These are phyloP conservation scores for Cenococcum geophilum DNA, from an alignment of 495 filamentous ascomycete species.

Conservation along the genomic window DNA sequence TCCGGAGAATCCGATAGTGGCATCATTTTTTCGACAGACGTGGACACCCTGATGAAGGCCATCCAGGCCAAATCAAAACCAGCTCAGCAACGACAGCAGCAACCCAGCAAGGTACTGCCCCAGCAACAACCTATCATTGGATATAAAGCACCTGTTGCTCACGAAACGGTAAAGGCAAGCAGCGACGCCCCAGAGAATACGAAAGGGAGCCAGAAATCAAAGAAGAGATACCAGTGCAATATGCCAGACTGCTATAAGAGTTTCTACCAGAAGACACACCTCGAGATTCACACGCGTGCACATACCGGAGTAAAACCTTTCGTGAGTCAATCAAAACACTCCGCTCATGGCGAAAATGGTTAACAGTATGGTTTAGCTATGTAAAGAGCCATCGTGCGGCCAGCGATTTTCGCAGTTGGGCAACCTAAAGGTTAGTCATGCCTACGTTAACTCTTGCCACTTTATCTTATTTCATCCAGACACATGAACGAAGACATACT, in stretches of 20 bases:
- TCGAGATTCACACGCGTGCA: constrained; percentile 83
- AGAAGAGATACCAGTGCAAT: constrained; percentile 69
- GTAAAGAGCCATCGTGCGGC: constrained; percentile 67
- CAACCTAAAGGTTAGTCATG: constrained; percentile 67
- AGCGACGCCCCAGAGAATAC: constrained; percentile 9
- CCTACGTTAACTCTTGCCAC: constrained; percentile 3
- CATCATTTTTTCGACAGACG: constrained; percentile 66
- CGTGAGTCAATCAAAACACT: constrained; percentile 49
- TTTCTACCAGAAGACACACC: constrained; percentile 88
- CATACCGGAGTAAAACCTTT: constrained; percentile 91
- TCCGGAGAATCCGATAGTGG: constrained; percentile 24
- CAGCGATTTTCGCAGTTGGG: constrained; percentile 82
- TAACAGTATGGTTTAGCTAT: constrained; percentile 49
- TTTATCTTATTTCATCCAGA: constrained; percentile 43
- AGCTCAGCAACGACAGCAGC: constrained; percentile 28
- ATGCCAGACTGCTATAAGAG: constrained; percentile 71
- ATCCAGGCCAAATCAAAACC: constrained; percentile 67
- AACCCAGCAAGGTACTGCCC: constrained; percentile 27
- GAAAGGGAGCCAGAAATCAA: constrained; percentile 33
- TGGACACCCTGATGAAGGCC: constrained; percentile 87
- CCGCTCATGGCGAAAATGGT: constrained; percentile 5
- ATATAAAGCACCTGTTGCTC: constrained; percentile 9
- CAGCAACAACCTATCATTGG: constrained; percentile 2
- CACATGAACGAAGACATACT: constrained; percentile 78
- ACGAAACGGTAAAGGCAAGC: constrained; percentile 9